Evolutionary conservation across 192 early-diverging fungal genomes (phyloP).

Genomic region (Coemansia furcata): DNA sequence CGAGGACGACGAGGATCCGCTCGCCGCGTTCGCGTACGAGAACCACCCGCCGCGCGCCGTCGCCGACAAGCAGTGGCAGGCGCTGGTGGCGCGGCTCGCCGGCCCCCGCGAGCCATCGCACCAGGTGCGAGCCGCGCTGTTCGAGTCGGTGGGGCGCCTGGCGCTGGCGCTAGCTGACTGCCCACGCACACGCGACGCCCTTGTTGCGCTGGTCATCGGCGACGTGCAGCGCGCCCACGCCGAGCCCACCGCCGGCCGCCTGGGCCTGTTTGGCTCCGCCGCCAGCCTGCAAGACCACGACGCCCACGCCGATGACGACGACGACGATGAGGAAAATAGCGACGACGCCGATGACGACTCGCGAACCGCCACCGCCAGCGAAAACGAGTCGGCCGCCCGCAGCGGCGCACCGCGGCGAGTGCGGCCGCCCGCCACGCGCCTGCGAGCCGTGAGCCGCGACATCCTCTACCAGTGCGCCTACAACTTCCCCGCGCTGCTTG

Average conservation of each 20-base stretch:
- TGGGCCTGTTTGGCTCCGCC: constrained; percentile 32
- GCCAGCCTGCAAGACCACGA: constrained; percentile 16
- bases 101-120: constrained; percentile 51
- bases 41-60: constrained; percentile 37
- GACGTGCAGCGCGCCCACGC: constrained; percentile 34
- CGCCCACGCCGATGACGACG: constrained; percentile 15
- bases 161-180: constrained; percentile 48
- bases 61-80: constrained; percentile 46
- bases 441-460: constrained; percentile 31
- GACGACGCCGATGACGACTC: constrained; percentile 1
- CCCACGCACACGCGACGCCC: constrained; percentile 36
- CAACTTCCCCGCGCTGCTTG: constrained; percentile 50
- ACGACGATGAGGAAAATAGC: not conserved
- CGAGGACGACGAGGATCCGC: not conserved
- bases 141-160: constrained; percentile 44
- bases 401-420: not conserved
- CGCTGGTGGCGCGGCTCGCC: constrained; percentile 40
- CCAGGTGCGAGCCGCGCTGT: constrained; percentile 51
- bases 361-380: not conserved
- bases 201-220: constrained; percentile 25
- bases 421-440: not conserved
- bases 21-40: constrained; percentile 13
- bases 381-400: not conserved
- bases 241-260: constrained; percentile 5
- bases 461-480: constrained; percentile 49